Conservation (phyloP, 768 basidiomycete species). For the Leccinellum albellum region DNA sequence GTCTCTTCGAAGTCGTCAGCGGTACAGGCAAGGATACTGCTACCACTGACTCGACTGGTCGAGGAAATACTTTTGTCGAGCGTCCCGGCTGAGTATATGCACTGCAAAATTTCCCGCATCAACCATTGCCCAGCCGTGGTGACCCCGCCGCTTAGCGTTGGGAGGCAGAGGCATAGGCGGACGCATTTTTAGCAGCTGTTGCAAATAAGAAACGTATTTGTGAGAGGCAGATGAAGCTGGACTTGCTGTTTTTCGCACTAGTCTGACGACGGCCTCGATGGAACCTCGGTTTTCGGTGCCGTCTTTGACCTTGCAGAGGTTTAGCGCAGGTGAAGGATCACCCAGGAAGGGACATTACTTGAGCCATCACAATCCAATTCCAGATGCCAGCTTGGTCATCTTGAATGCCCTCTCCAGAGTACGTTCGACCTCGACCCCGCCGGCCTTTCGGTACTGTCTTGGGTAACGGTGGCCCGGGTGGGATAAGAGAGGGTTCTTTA, state of each 20-base stretch:
- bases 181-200: conserved; percentile 52
- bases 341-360: conserved; percentile 40
- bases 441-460: conserved; percentile 53
- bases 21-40: background rate
- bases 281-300: conserved; percentile 78
- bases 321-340: background rate
- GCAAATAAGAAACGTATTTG: conserved; percentile 8
- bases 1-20: no score
- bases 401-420: conserved; percentile 56
- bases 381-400: conserved; percentile 59
- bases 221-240: background rate
- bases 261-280: conserved; percentile 69
- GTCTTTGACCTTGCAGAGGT: conserved; percentile 62
- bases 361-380: conserved; percentile 73
- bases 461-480: conserved; percentile 60
- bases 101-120: conserved; percentile 80
- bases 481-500: conserved; percentile 44
- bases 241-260: conserved; percentile 68
- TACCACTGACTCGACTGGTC: conserved; percentile 29
- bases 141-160: conserved; percentile 55
- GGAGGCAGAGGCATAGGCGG: conserved; percentile 61
- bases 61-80: conserved; percentile 65
- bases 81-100: conserved; percentile 66
- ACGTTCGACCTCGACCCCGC: conserved; percentile 63
- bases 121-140: conserved; percentile 80